Percentiles rank a stretch among this genome's conserved stretches.
phyloP scores from a whole-genome alignment of 2,329 filamentous ascomycete genomes.

The Trichoderma hamatum region DNA sequence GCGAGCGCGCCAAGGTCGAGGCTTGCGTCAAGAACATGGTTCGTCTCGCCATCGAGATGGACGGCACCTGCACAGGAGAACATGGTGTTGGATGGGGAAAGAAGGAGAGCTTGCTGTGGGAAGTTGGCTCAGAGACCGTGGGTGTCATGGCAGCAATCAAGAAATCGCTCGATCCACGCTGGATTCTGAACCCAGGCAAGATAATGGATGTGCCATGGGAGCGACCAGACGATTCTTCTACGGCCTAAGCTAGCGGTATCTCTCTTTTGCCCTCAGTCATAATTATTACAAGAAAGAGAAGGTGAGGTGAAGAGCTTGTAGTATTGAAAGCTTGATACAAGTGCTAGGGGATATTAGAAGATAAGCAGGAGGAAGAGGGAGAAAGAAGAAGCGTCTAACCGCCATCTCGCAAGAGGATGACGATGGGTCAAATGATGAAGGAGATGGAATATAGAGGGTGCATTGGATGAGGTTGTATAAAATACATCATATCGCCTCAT shows the following conservation, averaged over 20 bases:
- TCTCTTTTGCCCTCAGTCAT: neutral
- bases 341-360: too few species aligned
- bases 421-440: neutral
- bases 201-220: slow-evolving; percentile 72
- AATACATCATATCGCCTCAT: neutral
- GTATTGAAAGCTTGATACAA: neutral
- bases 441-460: neutral
- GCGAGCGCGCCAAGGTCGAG: slow-evolving; percentile 75
- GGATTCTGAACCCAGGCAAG: slow-evolving; percentile 92
- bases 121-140: slow-evolving; percentile 79
- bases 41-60: slow-evolving; percentile 86
- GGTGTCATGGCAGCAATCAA: slow-evolving; percentile 86
- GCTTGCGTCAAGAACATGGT: slow-evolving; percentile 89
- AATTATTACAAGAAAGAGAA: neutral
- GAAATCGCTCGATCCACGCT: slow-evolving; percentile 76
- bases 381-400: neutral
- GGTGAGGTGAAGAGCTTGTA: neutral
- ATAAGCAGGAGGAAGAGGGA: neutral
- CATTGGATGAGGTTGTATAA: neutral
- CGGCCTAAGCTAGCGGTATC: neutral
- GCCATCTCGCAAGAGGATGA: neutral
- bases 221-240: slow-evolving; percentile 24
- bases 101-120: slow-evolving; percentile 76
- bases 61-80: slow-evolving; percentile 88
- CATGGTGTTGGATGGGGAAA: slow-evolving; percentile 86